Base-by-base conservation (phyloP, 768 basidiomycete species). In the Leccinum arenicola region DNA sequence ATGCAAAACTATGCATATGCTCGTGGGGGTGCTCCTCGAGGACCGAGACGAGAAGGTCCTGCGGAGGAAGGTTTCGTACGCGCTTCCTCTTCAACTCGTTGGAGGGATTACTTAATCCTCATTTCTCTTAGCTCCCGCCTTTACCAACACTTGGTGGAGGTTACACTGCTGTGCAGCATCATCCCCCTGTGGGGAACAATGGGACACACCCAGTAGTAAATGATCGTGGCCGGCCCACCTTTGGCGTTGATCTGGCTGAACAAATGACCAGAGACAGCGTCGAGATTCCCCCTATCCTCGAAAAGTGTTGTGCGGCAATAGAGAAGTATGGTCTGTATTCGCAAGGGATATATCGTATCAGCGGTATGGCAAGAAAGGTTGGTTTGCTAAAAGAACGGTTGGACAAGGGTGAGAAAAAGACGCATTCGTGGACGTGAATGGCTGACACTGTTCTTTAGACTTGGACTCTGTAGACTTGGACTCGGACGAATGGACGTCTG, bases 1-100 rank as follows among this genome's bases (percentile, higher is more conserved):
- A 98, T 99, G 95, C 93, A 97, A 70, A 94, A 97, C 70, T 99
- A 96, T 70, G 88, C 91, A 1, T 93, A 95, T 68, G 93, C 93
- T 29, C 89, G 91, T 60, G 91, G 88, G 11, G 78, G 81, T 52
- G 74, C 71, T 40, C 76, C 77, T 14, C 79, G 86, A 40, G 93
- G 91, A n/a, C 93, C 91, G 29, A 81, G 91, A 60, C 80, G 95
- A 61, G 93, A 97, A 65, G 95, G 93, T 3, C 93, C 94, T 4
- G 78, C 83, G 54, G 93, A 98, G 55, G 94, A 97, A 71, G 93
- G 94, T 43, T 97, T 93, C 77, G 96, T 98, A 71, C 72, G 94
- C 82, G n/a, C 58, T 38, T 40, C 29, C 36, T 60, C 43, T 27
- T 35, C 17, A 38, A 31, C 54, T 38, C 57, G 31, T 59, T 58